A percentile compares a stretch with the other conserved stretches of the same genome.
phyloP scores from a whole-genome alignment of 257 asterid species.

The Scutellaria barbata region DNA sequence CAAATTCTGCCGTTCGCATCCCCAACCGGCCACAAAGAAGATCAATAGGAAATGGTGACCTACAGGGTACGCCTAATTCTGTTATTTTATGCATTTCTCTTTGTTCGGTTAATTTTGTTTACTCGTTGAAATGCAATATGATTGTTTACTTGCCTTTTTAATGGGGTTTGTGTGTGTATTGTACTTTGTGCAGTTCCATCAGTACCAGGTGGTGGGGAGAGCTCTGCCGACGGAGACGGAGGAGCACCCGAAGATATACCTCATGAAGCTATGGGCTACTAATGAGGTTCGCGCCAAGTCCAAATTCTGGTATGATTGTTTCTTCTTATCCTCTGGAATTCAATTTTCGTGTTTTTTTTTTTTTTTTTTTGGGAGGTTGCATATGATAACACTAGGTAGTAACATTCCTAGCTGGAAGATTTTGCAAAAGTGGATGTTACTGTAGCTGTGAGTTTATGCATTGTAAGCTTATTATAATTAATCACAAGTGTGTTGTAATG shows the following conservation, averaged over 20 bases:
- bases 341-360: too few relatives aligned
- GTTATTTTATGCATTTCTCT: neutral
- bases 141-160: constrained; percentile 14
- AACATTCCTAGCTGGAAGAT: too few relatives aligned
- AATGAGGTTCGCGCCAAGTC: constrained; percentile 81
- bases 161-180: neutral
- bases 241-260: constrained; percentile 68
- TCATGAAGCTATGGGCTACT: constrained; percentile 85
- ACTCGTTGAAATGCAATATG: neutral
- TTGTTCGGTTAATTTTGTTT: neutral
- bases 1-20: too few relatives aligned
- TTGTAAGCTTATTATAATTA: too few relatives aligned
- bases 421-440: too few relatives aligned
- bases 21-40: neutral
- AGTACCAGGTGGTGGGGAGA: constrained; percentile 78
- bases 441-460: too few relatives aligned
- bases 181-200: constrained; percentile 55
- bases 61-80: constrained; percentile 26
- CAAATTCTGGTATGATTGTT: constrained; percentile 55
- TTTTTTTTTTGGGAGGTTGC: too few relatives aligned
- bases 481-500: too few relatives aligned
- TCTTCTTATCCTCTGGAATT: too few relatives aligned
- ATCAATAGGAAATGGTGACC: constrained; percentile 32
- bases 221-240: constrained; percentile 70
- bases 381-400: too few relatives aligned